Evolutionary conservation across 2,329 filamentous ascomycete species (phyloP), one percentile per base, ranked within the genome.

Genomic region (Fusarium pininemorale): DNA sequence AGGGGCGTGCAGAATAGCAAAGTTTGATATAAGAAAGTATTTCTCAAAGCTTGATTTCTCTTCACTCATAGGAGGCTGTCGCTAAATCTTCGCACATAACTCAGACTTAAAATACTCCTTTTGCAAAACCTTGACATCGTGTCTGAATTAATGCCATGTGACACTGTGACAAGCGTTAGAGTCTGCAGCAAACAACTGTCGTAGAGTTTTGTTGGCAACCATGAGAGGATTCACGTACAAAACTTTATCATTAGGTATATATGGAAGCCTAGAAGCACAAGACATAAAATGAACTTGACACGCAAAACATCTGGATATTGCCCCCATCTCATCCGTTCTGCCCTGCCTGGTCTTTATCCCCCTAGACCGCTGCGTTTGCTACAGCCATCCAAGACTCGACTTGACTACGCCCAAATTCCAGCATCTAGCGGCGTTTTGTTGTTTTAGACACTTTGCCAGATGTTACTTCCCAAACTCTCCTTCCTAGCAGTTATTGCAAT

Each of bases 91-190:
- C 30, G 7, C 15, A 5, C 6, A 18, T 28, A 7, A 51, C 14
- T 22, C 4, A 11, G 5, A 30, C 20, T 37, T 24, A 11, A 18
- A 26, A 18, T 38, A 24, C 20, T 32, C 37, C 9, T 20, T 48
- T 48, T 15, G 45, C 22, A 22, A 20, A 18, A 50, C 22, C 39
- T 58, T 51, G 24, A 13, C 26, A 26, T 16, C n/a, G 15, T 24
- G 26, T 45, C 37, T 69, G 30, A 45, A 37, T n/a, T 32, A 28
- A 18, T 20, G 41, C 50, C 53, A 48, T 37, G 35, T 51, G 42
- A 45, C 24, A 11, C n/a, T 26, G 64, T 70, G 60, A 66, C 66
- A 70, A 70, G 51, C 48, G n/a, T 32, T 41, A n/a, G 5, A 39
- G 20, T 35, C 42, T 30, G 26, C 32, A 45, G 42, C 66, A 66